Base-by-base conservation (phyloP, 306 rosid species). In the Cercis canadensis region DNA sequence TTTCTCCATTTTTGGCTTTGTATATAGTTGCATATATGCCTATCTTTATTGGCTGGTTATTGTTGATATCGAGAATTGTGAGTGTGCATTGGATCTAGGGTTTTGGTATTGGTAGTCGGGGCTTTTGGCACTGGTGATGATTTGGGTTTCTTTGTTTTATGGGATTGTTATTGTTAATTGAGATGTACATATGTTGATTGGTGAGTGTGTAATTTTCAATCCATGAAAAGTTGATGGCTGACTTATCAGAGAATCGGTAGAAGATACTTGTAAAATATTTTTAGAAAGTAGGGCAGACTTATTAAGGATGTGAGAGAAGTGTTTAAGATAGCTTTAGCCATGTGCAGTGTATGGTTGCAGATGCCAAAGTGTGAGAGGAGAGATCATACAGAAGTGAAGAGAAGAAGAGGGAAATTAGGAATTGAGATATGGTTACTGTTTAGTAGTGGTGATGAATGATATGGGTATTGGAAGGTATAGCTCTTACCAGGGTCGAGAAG, bases 41-140 rank as follows among this genome's bases (percentile, higher is more conserved):
- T 85, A 40, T 15, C 18, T 46, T 34, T 57, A 40, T 57, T 40
- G 70, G 21, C 52, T 60, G 58, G 70, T 39, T 73, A 11, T 73
- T 75, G 47, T 36, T 74, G 34, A 40, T 80, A 4, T 41, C 51
- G 72, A 16, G 56, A 72, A 40, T 54, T 65, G 15, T 11, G 21
- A 57, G 64, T 72, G 53, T 55, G 61, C 39, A 69, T 56, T 68
- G 49, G 87, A 86, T 87, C 87, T 73, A 36, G 63, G 45, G 46
- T 50, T 66, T 73, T 67, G 3, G 31, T 62, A 24, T 53, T 13
- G 53, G 56, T 51, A 5, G 62, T 54, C 69, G 60, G 43, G n/a
- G 43, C 24, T 24, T 24, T 24, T 24, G 29, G 29, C 3, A 24
- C 29, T 24, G 29, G 29, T 62, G 41, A 12, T 17, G 11, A n/a